Evolutionary conservation across 768 basidiomycete species (phyloP).

Genomic region (Grammothele lineata): DNA sequence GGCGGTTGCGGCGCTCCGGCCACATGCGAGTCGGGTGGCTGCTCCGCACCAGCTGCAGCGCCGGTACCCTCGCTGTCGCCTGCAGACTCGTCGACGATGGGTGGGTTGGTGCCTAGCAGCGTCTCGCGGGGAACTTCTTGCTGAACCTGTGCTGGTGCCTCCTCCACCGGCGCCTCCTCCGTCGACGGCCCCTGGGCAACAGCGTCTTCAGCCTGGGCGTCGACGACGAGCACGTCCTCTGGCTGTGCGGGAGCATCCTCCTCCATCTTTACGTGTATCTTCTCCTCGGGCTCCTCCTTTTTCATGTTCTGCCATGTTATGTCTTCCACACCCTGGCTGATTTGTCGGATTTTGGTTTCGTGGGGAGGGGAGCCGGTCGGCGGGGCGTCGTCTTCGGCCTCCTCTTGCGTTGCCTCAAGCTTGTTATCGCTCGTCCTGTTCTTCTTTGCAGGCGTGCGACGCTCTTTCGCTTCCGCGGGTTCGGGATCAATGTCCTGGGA

Average conservation of each 20-base stretch:
- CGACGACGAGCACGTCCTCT: not conserved
- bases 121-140: not conserved
- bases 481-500: conserved; percentile 23
- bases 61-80: conserved; percentile 22
- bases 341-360: conserved; percentile 74
- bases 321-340: conserved; percentile 76
- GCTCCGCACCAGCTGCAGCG: conserved; percentile 22
- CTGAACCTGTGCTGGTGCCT: not conserved
- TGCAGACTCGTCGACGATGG: conserved; percentile 15
- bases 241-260: not conserved
- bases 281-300: conserved; percentile 24
- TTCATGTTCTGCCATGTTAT: conserved; percentile 60
- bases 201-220: not conserved
- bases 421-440: conserved; percentile 45
- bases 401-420: conserved; percentile 48
- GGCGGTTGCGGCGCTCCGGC: conserved; percentile 9
- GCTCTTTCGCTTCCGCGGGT: conserved; percentile 42
- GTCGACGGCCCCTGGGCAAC: not conserved
- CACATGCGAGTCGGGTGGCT: conserved; percentile 19
- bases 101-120: conserved; percentile 15
- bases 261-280: conserved; percentile 4
- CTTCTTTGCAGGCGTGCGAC: conserved; percentile 70
- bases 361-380: conserved; percentile 62
- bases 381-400: conserved; percentile 47
- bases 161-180: not conserved